Base-by-base conservation (phyloP, 371 early-diverging fungal species). In the Chytridium lagenaria region DNA sequence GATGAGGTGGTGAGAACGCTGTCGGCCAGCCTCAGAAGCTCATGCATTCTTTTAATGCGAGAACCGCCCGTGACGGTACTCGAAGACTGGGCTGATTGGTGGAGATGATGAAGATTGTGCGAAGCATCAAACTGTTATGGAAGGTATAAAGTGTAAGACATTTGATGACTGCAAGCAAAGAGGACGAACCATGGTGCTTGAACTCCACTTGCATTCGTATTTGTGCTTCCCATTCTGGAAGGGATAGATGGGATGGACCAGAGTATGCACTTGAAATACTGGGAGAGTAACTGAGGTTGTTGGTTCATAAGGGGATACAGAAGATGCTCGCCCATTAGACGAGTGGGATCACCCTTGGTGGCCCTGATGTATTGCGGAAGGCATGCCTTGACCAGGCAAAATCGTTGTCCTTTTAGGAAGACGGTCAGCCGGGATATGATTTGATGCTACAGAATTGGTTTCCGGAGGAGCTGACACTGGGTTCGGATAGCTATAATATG, bases 361-460 rank as follows among this genome's bases (percentile, higher is more conserved):
- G 36, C 61, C 61, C 19, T 15, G 34, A 7, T 61, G 61, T 15
- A 33, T 37, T 34, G 61, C 26, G 15, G 61, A 28, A 3, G 61
- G 61, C 7, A 5, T 3, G 7, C 61, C 61, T 23, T 61, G 61
- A 7, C 61, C 61, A 33, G 61, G 61, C 30, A 61, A 36, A 36
- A 61, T 61, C 15, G 61, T 61, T 15, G 61, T 61, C 36, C 61
- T 28, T 34, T 61, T 61, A 7, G 61, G 61, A 15, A 61, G 23
- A 7, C 61, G 16, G 34, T 61, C 61, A 7, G 61, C 61, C 7
- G 61, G 23, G 3, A 61, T 61, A 22, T 3, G 61, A 36, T 61
- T 61, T 37, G 61, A 61, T 5, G 61, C 34, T 12, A 37, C 61
- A 31, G 61, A 61, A 34, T 61, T 61, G 10, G 26, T 37, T 28